Evolutionary conservation across 176 grass and related monocot species (phyloP).

Genomic region (Secale cereale): DNA sequence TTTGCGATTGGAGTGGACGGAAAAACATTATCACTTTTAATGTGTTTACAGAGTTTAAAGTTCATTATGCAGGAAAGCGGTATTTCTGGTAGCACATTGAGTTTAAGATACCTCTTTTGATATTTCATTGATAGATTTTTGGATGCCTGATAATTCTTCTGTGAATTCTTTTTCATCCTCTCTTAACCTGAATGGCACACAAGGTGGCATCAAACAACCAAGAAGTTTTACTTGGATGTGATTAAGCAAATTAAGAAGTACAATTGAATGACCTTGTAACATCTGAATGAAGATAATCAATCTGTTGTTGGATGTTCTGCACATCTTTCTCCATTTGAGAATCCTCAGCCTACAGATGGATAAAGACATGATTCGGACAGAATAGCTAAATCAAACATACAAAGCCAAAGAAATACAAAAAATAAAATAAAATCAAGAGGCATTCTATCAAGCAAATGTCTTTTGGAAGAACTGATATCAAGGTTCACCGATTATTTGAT

Average conservation of each 20-base stretch:
- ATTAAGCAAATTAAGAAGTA: slow-evolving; percentile 1
- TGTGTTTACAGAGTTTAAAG: background rate
- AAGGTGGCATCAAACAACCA: slow-evolving; percentile 14
- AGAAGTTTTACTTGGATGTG: background rate
- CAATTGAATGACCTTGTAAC: slow-evolving; percentile 51
- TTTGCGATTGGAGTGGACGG: background rate
- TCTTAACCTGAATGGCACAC: slow-evolving; percentile 47
- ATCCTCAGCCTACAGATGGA: slow-evolving; percentile 61
- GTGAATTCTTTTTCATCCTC: slow-evolving; percentile 49
- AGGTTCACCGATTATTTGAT: background rate
- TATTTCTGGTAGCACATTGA: background rate
- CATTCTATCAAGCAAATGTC: background rate
- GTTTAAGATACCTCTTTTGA: slow-evolving; percentile 51
- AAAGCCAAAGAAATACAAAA: slow-evolving; percentile 18
- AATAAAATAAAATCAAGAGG: background rate
- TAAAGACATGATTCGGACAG: slow-evolving; percentile 41
- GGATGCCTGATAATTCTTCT: slow-evolving; percentile 41
- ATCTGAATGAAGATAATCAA: slow-evolving; percentile 42
- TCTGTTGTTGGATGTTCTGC: slow-evolving; percentile 45
- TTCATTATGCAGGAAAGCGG: background rate
- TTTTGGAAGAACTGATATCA: background rate
- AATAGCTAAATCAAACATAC: background rate
- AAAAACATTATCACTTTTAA: background rate
- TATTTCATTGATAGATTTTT: slow-evolving; percentile 37
- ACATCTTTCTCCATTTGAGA: slow-evolving; percentile 59